phyloP scores from a whole-genome alignment of 257 asterid genomes.

The Solanum etuberosum region DNA sequence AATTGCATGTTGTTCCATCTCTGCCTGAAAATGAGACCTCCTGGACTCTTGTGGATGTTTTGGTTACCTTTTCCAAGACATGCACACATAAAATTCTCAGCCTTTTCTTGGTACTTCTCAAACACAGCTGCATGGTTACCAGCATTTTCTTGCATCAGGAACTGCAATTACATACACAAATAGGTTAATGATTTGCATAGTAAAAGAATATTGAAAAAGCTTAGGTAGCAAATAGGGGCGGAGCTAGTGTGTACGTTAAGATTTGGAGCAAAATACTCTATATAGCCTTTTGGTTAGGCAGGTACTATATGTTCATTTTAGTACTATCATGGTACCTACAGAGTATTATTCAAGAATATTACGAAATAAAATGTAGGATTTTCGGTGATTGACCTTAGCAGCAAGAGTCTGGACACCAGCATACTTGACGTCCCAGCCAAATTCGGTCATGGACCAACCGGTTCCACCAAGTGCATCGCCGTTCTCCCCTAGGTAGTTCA shows the following conservation, averaged over 20 bases:
- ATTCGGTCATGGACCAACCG: slow-evolving; percentile 95
- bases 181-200: background rate
- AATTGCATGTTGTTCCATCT: slow-evolving; percentile 99
- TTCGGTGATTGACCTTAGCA: slow-evolving; percentile 42
- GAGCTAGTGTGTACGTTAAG: background rate
- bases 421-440: slow-evolving; percentile 96
- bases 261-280: background rate
- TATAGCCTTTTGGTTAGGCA: background rate
- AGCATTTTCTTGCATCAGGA: slow-evolving; percentile 74
- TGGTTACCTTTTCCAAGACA: slow-evolving; percentile 78
- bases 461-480: slow-evolving; percentile 91
- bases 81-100: slow-evolving; percentile 88
- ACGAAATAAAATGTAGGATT: background rate
- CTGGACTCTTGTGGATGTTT: slow-evolving; percentile 86
- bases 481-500: slow-evolving; percentile 65
- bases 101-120: slow-evolving; percentile 55
- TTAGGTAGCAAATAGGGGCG: background rate
- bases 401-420: slow-evolving; percentile 92
- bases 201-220: background rate
- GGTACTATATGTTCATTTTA: background rate
- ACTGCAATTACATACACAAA: slow-evolving; percentile 30
- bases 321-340: background rate
- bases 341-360: background rate
- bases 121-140: slow-evolving; percentile 40
- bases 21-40: slow-evolving; percentile 86